Conservation (phyloP, 345 rosid species). For the Eucalyptus marginata region DNA sequence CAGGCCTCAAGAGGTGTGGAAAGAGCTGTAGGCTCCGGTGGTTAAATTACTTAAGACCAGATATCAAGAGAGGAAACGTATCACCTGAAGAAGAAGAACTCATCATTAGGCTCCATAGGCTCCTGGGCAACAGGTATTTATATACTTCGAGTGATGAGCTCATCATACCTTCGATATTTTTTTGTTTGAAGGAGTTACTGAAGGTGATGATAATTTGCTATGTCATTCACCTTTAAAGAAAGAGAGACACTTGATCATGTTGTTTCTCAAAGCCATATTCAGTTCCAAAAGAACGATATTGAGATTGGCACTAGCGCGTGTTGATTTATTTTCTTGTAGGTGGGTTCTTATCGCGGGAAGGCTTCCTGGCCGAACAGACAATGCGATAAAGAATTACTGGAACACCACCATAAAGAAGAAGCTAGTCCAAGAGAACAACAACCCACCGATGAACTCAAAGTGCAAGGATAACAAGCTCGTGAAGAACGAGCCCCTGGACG, state of each 20-base stretch:
- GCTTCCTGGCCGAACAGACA: conserved; percentile 6
- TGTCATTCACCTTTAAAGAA: background rate
- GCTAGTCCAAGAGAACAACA: background rate
- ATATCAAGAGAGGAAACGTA: conserved; percentile 5
- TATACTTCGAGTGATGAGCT: background rate
- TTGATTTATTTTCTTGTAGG: background rate
- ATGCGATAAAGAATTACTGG: conserved; percentile 7
- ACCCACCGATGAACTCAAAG: background rate
- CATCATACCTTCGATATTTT: background rate
- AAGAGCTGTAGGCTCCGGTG: conserved; percentile 9
- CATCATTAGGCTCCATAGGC: conserved; percentile 8
- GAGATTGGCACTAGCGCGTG: background rate
- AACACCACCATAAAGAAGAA: background rate
- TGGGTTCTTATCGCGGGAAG: conserved; percentile 4
- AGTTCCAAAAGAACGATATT: background rate
- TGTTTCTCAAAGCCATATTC: background rate
- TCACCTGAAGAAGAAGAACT: conserved; percentile 8
- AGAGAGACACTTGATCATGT: background rate
- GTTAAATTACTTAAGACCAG: conserved; percentile 5
- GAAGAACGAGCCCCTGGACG: background rate
- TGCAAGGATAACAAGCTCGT: background rate
- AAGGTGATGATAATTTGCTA: background rate
- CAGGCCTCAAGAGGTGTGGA: conserved; percentile 5
- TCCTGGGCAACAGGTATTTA: background rate
- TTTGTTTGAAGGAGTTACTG: background rate